Base-by-base conservation (phyloP, 2,329 filamentous ascomycete genomes). In the Colletotrichum phormii region DNA sequence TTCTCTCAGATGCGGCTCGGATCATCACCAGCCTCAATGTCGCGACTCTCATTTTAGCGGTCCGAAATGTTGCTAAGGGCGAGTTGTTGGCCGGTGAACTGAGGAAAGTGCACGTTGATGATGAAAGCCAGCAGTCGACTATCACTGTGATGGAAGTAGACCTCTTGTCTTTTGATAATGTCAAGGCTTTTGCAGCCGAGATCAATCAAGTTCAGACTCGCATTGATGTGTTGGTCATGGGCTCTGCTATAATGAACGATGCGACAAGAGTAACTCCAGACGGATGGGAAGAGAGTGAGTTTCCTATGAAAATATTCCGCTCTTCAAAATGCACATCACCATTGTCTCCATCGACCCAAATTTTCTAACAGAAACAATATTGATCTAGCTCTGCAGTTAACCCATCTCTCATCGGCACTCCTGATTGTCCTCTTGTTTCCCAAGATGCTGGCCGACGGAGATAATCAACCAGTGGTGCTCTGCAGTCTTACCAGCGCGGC, bases 221-320 rank as follows among this genome's bases (percentile, higher is more conserved):
- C 22, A 61, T 61, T 9, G 35, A 61, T 46, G 22, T 26, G 11
- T n/a, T 61, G 42, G 58, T 61, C 33, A 61, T 61, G 35, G 58
- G 58, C 13, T 61, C 58, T 46, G 58, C 58, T 26, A 46, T 61
- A 24, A 61, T 61, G 58, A 61, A 61, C 18, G 24, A 61, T 37
- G 35, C 46, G 35, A 61, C 58, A 5, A 61, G 35, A 61, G 18
- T 61, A 8, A 61, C 35, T 11, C 35, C 58, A 46, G 58, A 61
- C 11, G 58, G 35, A 4, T 61, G 35, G 35, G 58, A 61, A 61
- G 58, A 61, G 42, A 61, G 58, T 61, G 11, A 61, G 58, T 61
- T 18, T 49, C 42, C 3, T 4, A 18, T n/a, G 42, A 5, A 9
- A n/a, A 35, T 4, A n/a, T 11, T 2, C 18, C 4, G 18, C 42